Percentiles rank a stretch among this genome's conserved stretches.
These are phyloP conservation scores for Isochrysis galbana DNA, from an alignment of 78 protist genomes.

Conservation along the genomic window DNA sequence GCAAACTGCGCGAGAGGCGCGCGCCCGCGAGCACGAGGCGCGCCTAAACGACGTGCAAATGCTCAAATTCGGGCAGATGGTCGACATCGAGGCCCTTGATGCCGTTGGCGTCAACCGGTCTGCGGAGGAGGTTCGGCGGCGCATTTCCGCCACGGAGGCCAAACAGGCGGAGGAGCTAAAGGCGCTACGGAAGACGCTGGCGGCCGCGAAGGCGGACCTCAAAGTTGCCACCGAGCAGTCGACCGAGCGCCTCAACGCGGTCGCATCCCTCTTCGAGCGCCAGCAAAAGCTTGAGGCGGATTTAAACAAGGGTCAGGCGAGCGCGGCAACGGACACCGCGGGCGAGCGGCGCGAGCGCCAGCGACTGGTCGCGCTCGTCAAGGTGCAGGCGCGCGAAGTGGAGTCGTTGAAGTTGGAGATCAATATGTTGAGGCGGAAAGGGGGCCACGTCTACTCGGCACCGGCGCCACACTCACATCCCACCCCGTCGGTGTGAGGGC, in stretches of 20 bases:
- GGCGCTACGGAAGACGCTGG: conserved; percentile 28
- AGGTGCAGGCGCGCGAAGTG: conserved; percentile 35
- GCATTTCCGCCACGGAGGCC: background rate
- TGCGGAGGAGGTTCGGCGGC: conserved; percentile 54
- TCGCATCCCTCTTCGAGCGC: background rate
- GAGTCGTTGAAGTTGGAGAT: conserved; percentile 47
- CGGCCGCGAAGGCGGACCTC: conserved; percentile 2
- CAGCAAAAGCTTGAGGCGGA: conserved; percentile 19
- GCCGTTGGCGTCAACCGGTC: conserved; percentile 46
- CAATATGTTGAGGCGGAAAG: conserved; percentile 45
- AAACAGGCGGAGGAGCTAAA: background rate
- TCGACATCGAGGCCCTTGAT: conserved; percentile 61
- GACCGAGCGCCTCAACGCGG: conserved; percentile 1
- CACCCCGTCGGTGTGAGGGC: no score
- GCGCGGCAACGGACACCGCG: background rate
- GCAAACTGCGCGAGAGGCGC: background rate
- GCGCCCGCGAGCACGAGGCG: conserved; percentile 46
- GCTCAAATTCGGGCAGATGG: conserved; percentile 33
- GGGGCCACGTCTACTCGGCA: conserved; percentile 36
- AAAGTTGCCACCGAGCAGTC: background rate
- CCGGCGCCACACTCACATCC: no score
- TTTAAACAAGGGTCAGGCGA: conserved; percentile 13
- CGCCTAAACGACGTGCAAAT: conserved; percentile 55
- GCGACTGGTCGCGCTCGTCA: background rate
- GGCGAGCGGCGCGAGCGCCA: background rate